Conservation (phyloP, 805 yeast genomes). For the Lachancea meyersii region DNA sequence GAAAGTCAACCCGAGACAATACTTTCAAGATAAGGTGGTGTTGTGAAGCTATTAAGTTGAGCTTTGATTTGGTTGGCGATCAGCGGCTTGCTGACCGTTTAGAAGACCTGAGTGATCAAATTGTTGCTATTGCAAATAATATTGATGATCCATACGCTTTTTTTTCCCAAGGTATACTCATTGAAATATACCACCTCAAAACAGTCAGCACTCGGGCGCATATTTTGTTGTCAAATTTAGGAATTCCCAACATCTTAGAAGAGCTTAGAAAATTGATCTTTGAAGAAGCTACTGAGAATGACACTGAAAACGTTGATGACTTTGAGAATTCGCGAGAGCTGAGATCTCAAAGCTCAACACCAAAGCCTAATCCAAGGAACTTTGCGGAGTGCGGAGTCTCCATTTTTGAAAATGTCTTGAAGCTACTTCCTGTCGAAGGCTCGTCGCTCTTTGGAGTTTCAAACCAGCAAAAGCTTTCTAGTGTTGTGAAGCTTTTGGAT, state of each 20-base stretch:
- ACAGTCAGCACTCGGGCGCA: constrained; percentile 1
- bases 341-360: constrained; percentile 2
- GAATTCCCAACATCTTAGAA: constrained; percentile 2
- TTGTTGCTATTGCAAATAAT: not conserved
- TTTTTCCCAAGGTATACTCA: not conserved
- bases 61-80: constrained; percentile 13
- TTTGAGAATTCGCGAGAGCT: constrained; percentile 2
- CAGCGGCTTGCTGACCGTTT: constrained; percentile 11
- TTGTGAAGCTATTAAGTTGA: constrained; percentile 13
- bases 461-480: not conserved
- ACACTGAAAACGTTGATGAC: not conserved
- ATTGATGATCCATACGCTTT: not conserved
- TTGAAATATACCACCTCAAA: not conserved
- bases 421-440: not conserved
- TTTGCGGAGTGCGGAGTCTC: not conserved
- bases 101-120: constrained; percentile 10
- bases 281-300: not conserved
- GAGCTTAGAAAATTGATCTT: not conserved
- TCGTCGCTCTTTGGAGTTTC: not conserved
- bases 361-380: not conserved
- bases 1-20: constrained; percentile 1
- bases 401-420: not conserved
- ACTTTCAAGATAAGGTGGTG: constrained; percentile 13
- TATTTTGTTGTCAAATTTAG: constrained; percentile 3
- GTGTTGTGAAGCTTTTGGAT: not conserved